These are phyloP conservation scores for Cercospora canescens DNA, from an alignment of 2,329 filamentous ascomycete genomes.

Conservation along the genomic window DNA sequence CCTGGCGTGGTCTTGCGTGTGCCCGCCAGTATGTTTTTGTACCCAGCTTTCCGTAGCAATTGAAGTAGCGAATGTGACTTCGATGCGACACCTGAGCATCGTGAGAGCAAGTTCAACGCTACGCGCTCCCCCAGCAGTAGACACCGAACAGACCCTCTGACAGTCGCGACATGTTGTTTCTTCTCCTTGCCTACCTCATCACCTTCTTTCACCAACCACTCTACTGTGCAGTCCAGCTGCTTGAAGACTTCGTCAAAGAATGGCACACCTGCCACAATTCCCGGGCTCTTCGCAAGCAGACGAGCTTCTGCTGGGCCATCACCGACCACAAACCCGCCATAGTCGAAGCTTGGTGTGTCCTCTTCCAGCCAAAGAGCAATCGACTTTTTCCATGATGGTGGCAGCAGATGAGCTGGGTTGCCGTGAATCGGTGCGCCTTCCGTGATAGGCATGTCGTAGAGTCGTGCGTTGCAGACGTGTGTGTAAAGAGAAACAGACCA, in stretches of 20 bases:
- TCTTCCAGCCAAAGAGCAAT: conserved; percentile 88
- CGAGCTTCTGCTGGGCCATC: conserved; percentile 54
- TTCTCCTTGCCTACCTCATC: conserved; percentile 62
- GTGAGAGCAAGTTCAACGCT: conserved; percentile 83
- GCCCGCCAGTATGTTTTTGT: conserved; percentile 81
- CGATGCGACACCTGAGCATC: conserved; percentile 89
- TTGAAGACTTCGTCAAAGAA: conserved; percentile 94
- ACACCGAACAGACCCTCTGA: conserved; percentile 78
- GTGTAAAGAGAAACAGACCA: neutral
- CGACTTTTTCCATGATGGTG: conserved; percentile 77
- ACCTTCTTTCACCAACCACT: conserved; percentile 84
- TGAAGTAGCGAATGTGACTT: conserved; percentile 51
- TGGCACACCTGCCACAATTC: conserved; percentile 85
- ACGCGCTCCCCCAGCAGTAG: conserved; percentile 91
- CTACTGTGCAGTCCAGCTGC: conserved; percentile 84
- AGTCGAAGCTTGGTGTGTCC: conserved; percentile 95
- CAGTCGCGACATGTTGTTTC: conserved; percentile 71
- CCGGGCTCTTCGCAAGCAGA: conserved; percentile 61
- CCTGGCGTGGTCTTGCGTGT: conserved; percentile 97
- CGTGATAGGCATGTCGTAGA: conserved; percentile 34
- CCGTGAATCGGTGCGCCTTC: conserved; percentile 60
- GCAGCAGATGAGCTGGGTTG: conserved; percentile 71
- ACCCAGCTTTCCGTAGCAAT: conserved; percentile 64
- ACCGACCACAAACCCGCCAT: conserved; percentile 94
- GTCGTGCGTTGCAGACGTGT: neutral